Evolutionary conservation across 768 basidiomycete species (phyloP).

Genomic region (Astraeus odoratus): DNA sequence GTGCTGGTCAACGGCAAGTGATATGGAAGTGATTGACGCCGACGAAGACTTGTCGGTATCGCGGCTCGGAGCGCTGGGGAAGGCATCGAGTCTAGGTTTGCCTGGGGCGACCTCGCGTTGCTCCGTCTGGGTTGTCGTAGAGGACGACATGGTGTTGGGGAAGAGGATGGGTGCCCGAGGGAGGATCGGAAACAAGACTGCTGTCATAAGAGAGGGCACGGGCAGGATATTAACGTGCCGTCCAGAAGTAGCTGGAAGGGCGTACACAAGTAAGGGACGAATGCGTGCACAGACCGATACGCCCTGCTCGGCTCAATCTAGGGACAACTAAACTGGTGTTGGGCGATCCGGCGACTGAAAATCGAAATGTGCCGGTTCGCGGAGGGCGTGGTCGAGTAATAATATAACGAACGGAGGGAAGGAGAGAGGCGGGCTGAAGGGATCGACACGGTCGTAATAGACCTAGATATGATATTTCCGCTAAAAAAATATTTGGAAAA

Average conservation of each 20-base stretch:
- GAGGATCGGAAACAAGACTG: neutral
- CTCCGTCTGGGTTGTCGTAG: neutral
- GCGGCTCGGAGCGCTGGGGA: neutral
- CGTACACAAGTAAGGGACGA: neutral
- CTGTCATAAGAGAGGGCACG: neutral
- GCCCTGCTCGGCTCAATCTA: too few relatives aligned
- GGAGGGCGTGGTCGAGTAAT: too few relatives aligned
- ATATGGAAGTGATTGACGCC: conserved; percentile 1
- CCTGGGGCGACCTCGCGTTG: neutral
- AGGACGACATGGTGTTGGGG: conserved; percentile 1
- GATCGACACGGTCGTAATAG: too few relatives aligned
- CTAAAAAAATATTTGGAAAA: too few relatives aligned
- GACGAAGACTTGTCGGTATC: neutral
- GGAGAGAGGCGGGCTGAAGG: too few relatives aligned
- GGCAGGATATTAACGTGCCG: neutral
- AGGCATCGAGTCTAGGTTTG: neutral
- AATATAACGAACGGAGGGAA: too few relatives aligned
- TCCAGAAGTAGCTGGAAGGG: neutral
- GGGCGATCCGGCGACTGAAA: too few relatives aligned
- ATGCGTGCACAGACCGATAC: neutral
- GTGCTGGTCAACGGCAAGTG: neutral
- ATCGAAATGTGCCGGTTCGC: too few relatives aligned
- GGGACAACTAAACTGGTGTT: too few relatives aligned
- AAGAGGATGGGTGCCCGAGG: neutral
- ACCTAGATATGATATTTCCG: too few relatives aligned